Percentiles rank a stretch among this genome's conserved stretches.
These are phyloP conservation scores for Fagopyrum esculentum DNA, from an alignment of 148 eudicot species.

Conservation along the genomic window DNA sequence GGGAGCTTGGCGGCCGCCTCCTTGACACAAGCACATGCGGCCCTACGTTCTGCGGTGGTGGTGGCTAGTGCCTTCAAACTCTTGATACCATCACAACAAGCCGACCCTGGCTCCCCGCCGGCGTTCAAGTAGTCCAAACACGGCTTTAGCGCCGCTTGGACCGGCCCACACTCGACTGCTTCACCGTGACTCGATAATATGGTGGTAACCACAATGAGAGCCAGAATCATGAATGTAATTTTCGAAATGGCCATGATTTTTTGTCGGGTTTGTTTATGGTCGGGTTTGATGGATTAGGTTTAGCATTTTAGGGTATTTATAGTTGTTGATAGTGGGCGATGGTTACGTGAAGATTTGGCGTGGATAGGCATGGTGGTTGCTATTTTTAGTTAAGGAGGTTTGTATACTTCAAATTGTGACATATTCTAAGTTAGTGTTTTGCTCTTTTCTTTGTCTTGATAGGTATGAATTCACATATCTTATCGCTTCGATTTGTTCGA, in stretches of 20 bases:
- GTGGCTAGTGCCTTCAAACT: slow-evolving; percentile 19
- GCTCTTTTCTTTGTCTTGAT: background rate
- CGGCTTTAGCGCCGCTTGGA: background rate
- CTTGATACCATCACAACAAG: slow-evolving; percentile 29
- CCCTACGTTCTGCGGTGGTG: slow-evolving; percentile 28
- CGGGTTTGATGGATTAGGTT: background rate
- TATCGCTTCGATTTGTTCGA: background rate
- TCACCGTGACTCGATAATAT: background rate
- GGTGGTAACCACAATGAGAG: background rate
- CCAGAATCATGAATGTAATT: background rate
- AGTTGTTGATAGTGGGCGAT: background rate
- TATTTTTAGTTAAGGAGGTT: background rate
- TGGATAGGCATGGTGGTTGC: background rate
- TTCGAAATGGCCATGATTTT: background rate
- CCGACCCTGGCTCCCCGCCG: slow-evolving; percentile 3
- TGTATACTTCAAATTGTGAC: background rate
- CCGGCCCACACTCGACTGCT: background rate
- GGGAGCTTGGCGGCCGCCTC: slow-evolving; percentile 15
- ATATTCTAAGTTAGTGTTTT: background rate
- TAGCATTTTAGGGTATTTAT: slow-evolving; percentile 5
- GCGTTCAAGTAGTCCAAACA: background rate
- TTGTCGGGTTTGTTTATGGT: background rate
- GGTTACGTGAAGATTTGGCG: background rate
- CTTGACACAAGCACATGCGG: slow-evolving; percentile 35
- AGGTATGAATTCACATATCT: background rate